phyloP scores from a whole-genome alignment of 139 green algal genomes.

The Coccomyxa sp. region DNA sequence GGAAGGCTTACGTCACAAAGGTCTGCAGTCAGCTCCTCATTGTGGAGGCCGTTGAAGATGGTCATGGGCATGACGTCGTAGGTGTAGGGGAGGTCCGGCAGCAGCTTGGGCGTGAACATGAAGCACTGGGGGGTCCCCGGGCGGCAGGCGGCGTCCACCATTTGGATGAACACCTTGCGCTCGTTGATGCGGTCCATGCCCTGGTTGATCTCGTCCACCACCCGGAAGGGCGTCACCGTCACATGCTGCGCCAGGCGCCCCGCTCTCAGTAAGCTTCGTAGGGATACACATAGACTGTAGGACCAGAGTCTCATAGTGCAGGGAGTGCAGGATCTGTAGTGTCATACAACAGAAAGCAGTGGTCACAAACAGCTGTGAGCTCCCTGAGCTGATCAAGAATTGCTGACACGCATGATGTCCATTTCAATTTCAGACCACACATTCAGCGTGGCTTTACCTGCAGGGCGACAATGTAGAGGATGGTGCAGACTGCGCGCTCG shows the following conservation, averaged over 20 bases:
- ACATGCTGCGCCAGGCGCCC: slow-evolving; percentile 53
- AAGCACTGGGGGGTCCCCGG: slow-evolving; percentile 87
- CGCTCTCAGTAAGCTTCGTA: too few relatives aligned
- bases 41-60: slow-evolving; percentile 77
- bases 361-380: too few relatives aligned
- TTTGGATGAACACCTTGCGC: slow-evolving; percentile 84
- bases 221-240: slow-evolving; percentile 87
- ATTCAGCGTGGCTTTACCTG: slow-evolving; percentile 59
- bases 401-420: too few relatives aligned
- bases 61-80: slow-evolving; percentile 64
- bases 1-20: too few relatives aligned
- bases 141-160: slow-evolving; percentile 62
- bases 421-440: too few relatives aligned
- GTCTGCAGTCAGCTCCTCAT: too few relatives aligned
- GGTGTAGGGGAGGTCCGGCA: slow-evolving; percentile 82
- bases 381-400: too few relatives aligned
- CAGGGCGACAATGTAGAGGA: slow-evolving; percentile 97
- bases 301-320: too few relatives aligned
- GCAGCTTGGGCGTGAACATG: slow-evolving; percentile 97
- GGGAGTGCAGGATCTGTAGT: too few relatives aligned
- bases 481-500: slow-evolving; percentile 93
- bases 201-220: slow-evolving; percentile 99
- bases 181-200: slow-evolving; percentile 97
- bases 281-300: too few relatives aligned
- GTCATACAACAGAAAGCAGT: too few relatives aligned